Evolutionary conservation across 2,329 filamentous ascomycete genomes (phyloP).

Genomic region (Colletotrichum tropicale): DNA sequence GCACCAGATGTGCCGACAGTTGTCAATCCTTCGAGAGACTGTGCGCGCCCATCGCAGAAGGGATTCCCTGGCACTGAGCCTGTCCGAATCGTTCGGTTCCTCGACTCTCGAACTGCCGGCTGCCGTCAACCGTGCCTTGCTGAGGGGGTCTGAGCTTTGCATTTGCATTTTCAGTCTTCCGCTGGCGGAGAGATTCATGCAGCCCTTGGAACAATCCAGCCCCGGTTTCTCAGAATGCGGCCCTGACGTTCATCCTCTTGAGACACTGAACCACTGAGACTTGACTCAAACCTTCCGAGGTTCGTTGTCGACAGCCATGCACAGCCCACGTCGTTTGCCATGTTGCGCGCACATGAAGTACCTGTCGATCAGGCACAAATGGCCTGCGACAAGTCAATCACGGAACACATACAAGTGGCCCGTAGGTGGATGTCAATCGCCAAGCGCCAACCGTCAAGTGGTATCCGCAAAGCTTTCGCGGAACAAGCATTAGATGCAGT

Average conservation of each 20-base stretch:
- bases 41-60: background rate
- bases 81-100: background rate
- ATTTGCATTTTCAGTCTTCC: background rate
- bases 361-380: background rate
- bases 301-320: background rate
- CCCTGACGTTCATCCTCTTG: background rate
- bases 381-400: background rate
- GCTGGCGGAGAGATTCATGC: background rate
- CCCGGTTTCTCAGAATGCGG: background rate
- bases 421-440: background rate
- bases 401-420: background rate
- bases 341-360: background rate
- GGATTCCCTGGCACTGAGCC: background rate
- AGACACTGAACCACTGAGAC: background rate
- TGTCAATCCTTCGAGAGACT: conserved; percentile 5
- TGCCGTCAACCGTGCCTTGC: background rate
- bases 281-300: background rate
- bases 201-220: background rate
- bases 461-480: background rate
- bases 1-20: background rate
- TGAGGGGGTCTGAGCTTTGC: background rate
- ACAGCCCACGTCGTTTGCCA: background rate
- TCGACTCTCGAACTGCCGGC: conserved; percentile 13
- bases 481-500: background rate
- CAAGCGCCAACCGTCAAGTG: background rate